Evolutionary conservation across 805 yeast genomes (phyloP), one percentile per base, ranked within the genome.

Genomic region (Blastobotrys chiropterorum): DNA sequence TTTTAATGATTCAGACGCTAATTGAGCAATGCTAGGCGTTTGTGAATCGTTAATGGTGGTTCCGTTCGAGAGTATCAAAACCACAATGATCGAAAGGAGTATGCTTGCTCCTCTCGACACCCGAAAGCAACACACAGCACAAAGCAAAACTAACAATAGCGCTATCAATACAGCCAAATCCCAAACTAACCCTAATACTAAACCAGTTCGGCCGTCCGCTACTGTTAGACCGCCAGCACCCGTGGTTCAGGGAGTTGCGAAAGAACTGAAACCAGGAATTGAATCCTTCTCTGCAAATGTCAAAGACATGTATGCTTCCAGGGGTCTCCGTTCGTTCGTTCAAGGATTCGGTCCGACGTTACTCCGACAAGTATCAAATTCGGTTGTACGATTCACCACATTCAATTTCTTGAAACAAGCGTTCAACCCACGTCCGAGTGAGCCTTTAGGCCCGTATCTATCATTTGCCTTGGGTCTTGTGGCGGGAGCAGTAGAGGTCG

Each of bases 291-390:
- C 49, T n/a, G 58, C 59, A 13, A 64, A 68, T 30, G 58, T 58
- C 46, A 44, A 58, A 15, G 90, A 86, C 61, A 87, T 90, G 64
- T 86, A 85, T 63, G 63, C 67, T 44, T 73, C 85, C 5, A 80
- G 89, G 55, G 97, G 98, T 0, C 51, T 84, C 1, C 67, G 79
- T 39, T 95, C 96, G 1, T 89, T 88, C 61, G 75, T 82, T 21
- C 90, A 87, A 59, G 98, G 97, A 19, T 77, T 90, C 13, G 68
- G 79, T 53, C 86, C 95, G n/a, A 92, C 99, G 0, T 69, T 89
- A 17, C 67, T 82, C 7, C 78, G 98, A 59, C 98, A 92, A 63
- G 77, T 82, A 1, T 76, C 85, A 43, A 85, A 86, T 56, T 82
- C 95, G 17, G 80, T 86, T 42, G 90, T 88, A 1, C 81, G 96